Base-by-base conservation (phyloP, 495 filamentous ascomycete species). In the Penicillium chermesinum region DNA sequence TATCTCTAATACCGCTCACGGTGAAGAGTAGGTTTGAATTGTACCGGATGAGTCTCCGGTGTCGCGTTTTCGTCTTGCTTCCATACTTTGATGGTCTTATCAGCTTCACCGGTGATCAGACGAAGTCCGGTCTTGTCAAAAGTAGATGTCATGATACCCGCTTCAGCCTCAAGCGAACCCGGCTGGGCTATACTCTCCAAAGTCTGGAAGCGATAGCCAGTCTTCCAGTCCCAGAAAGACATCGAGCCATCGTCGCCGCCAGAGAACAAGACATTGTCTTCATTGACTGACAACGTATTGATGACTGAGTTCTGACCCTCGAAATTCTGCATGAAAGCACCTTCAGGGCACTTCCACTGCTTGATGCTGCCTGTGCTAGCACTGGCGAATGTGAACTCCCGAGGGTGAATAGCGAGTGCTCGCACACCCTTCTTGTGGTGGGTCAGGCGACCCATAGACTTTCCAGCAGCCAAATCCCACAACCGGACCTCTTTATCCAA, bases 221-320 rank as follows among this genome's bases (percentile, higher is more conserved):
- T 88, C 74, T 97, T 97, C 94, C 94, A 99, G 67, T 99, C 94
- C 87, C 89, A 99, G 76, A 99, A 97, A 55, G 81, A 86, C 78
- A 97, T 93, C 44, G 88, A 91, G 35, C 94, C 94, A 58, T 97
- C 94, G 54, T 99, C 94, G 39, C 86, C 91, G 9, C 94, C 94
- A 9, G 90, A 94, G 69, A 97, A 96, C 20, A 97, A 67, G 8
- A 97, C 87, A 57, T 95, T 90, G 60, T 96, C 88, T 50, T 95
- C 88, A 63, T 99, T 99, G 27, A 89, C 88, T 27, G 85, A 72
- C n/a, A 99, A 66, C 0, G 88, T 89, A 64, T 99, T 99, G 72
- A 97, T 93, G 65, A 99, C 88, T 38, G 88, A 79, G 55, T 96
- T 96, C 53, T 96, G 91, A 33, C 91, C 91, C 35, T 96, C 91